These are phyloP conservation scores for Candida xiaguanensis DNA, from an alignment of 805 yeast species.

Conservation along the genomic window DNA sequence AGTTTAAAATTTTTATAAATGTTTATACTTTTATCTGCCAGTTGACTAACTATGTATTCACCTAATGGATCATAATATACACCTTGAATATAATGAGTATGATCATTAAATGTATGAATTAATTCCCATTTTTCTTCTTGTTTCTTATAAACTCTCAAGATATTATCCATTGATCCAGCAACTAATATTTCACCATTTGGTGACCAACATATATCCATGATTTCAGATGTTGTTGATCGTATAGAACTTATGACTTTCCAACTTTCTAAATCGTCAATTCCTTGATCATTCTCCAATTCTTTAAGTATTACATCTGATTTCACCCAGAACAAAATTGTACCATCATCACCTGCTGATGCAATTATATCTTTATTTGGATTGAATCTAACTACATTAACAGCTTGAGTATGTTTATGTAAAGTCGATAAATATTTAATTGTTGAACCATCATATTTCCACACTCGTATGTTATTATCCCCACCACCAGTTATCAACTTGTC, in stretches of 20 bases:
- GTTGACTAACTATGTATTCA: slow-evolving; percentile 76
- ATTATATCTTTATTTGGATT: slow-evolving; percentile 63
- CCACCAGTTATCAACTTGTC: slow-evolving; percentile 82
- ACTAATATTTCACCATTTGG: slow-evolving; percentile 74
- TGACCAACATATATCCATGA: slow-evolving; percentile 91
- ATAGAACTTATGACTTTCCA: slow-evolving; percentile 67
- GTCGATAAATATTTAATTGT: slow-evolving; percentile 76
- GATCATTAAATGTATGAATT: slow-evolving; percentile 62
- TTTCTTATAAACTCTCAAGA: slow-evolving; percentile 56
- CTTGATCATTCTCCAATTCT: slow-evolving; percentile 46
- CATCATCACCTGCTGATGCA: slow-evolving; percentile 96
- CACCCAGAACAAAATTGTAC: slow-evolving; percentile 79
- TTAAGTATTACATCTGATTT: slow-evolving; percentile 48
- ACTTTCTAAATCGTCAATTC: slow-evolving; percentile 59
- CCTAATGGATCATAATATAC: slow-evolving; percentile 91
- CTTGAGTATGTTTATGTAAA: slow-evolving; percentile 84
- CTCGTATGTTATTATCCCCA: slow-evolving; percentile 86
- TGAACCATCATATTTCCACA: slow-evolving; percentile 35
- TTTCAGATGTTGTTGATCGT: slow-evolving; percentile 65
- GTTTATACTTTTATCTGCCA: slow-evolving; percentile 82
- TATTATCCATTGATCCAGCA: slow-evolving; percentile 92
- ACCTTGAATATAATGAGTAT: slow-evolving; percentile 91
- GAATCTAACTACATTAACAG: slow-evolving; percentile 88
- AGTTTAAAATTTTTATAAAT: slow-evolving; percentile 43
- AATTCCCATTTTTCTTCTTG: slow-evolving; percentile 31